Percentiles rank a stretch among this genome's conserved stretches.
Evolutionary conservation across 2,329 filamentous ascomycete genomes (phyloP).

Genomic region (Curvularia spicifera): DNA sequence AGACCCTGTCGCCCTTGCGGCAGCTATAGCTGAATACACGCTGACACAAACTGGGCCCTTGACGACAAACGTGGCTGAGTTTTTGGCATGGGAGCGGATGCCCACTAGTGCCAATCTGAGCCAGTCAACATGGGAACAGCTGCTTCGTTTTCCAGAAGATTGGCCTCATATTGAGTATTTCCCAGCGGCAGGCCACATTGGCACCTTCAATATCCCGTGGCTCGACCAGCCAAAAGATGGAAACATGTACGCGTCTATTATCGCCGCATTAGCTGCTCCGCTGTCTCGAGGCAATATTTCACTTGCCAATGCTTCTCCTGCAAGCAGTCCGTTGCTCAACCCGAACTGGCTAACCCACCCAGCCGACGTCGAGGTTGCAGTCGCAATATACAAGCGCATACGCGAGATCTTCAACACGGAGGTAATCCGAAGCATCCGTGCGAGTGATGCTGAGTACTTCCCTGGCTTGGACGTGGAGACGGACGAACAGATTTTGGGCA

Average conservation of each 20-base stretch:
- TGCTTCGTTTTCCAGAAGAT: slow-evolving; percentile 22
- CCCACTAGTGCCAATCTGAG: slow-evolving; percentile 19
- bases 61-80: slow-evolving; percentile 30
- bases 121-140: slow-evolving; percentile 10
- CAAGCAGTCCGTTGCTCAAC: slow-evolving; percentile 41
- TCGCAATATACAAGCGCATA: slow-evolving; percentile 42
- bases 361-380: slow-evolving; percentile 40
- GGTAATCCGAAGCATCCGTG: slow-evolving; percentile 23
- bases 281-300: slow-evolving; percentile 48
- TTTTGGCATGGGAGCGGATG: slow-evolving; percentile 36
- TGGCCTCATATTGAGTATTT: slow-evolving; percentile 43
- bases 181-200: slow-evolving; percentile 22
- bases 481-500: slow-evolving; percentile 36
- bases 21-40: slow-evolving; percentile 16
- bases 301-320: slow-evolving; percentile 35
- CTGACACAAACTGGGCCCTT: slow-evolving; percentile 23
- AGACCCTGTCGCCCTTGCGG: slow-evolving; percentile 21
- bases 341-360: slow-evolving; percentile 46
- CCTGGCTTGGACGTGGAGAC: slow-evolving; percentile 33
- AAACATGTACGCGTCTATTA: slow-evolving; percentile 41
- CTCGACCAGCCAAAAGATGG: slow-evolving; percentile 31
- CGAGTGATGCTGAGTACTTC: slow-evolving; percentile 25
- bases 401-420: slow-evolving; percentile 35
- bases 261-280: slow-evolving; percentile 41
- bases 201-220: slow-evolving; percentile 26